Base-by-base conservation (phyloP, 495 filamentous ascomycete genomes). In the Astrothelium subdiscretum region DNA sequence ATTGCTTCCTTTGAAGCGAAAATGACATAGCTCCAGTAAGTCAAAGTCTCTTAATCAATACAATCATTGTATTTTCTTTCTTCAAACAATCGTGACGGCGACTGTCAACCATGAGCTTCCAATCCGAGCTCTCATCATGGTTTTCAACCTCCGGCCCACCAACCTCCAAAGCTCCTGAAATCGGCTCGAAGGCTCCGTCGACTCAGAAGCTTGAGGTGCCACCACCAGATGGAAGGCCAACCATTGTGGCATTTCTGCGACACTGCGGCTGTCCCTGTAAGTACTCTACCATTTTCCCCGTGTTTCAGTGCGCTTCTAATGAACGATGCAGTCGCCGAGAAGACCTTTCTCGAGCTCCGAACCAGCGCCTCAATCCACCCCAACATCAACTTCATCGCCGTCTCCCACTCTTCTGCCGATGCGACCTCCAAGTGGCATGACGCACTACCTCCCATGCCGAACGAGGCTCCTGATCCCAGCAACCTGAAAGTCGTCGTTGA, bases 211-310 rank as follows among this genome's bases (percentile, higher is more conserved):
- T 85, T 6, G 58, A 52, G 1, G 73, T 85, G 5, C 80, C 80
- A 0, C 61, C 63, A 32, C 67, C 58, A 8, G 60, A 68, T 57
- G 52, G 76, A 61, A 79, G 77, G 65, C 79, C 81, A 1, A 76
- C 75, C 3, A 62, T 86, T 20, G 70, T 85, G 24, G 73, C 79
- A 31, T 87, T 86, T 68, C 69, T 87, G 3, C 72, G 84, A 29
- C 82, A 85, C 68, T 85, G 81, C 67, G 82, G 84, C 15, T 83
- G 80, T 74, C 83, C 82, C 8, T 85, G 81, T 69, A 38, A 59
- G 57, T 64, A 18, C 54, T 18, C 35, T 12, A 65, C 61, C 27
- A 24, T 38, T 57, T 59, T 18, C 66, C 20, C 63, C 42, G 15
- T n/a, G 22, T n/a, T 20, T 75, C 29, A 18, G n/a, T n/a, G n/a